Evolutionary conservation across 345 rosid genomes (phyloP).

Genomic region (Raphanus sativus): DNA sequence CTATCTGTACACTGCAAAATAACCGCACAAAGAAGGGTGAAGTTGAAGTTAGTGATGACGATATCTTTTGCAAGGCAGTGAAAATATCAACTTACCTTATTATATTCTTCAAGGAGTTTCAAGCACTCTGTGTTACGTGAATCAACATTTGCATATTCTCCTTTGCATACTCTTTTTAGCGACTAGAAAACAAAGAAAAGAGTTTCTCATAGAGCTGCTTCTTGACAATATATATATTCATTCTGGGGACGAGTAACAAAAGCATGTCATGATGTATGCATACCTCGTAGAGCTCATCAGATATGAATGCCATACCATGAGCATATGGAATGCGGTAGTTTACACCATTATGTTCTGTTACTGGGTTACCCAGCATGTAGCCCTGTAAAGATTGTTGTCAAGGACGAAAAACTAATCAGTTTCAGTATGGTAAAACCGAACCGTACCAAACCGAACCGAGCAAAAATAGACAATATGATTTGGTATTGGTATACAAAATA

Average conservation of each 20-base stretch:
- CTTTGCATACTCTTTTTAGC: not conserved
- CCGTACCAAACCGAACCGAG: too few species aligned
- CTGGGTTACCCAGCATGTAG: conserved; percentile 56
- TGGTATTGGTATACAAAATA: too few species aligned
- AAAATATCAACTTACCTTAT: not conserved
- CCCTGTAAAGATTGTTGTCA: conserved; percentile 40
- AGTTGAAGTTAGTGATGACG: not conserved
- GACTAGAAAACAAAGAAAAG: not conserved
- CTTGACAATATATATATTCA: too few species aligned
- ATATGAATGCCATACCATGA: conserved; percentile 47
- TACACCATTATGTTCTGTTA: conserved; percentile 35
- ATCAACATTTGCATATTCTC: not conserved
- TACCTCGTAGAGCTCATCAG: conserved; percentile 69
- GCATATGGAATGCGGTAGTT: conserved; percentile 42
- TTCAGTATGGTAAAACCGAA: too few species aligned
- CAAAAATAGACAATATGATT: too few species aligned
- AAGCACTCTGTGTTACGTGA: not conserved
- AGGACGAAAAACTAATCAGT: not conserved
- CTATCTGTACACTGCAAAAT: not conserved
- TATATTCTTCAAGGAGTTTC: not conserved
- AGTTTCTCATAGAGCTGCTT: not conserved
- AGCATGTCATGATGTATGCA: not conserved
- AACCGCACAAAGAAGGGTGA: not conserved
- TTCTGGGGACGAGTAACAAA: not conserved
- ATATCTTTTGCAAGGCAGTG: not conserved